Conservation (phyloP, 2,329 filamentous ascomycete species). For the Sarocladiaceae sp. region DNA sequence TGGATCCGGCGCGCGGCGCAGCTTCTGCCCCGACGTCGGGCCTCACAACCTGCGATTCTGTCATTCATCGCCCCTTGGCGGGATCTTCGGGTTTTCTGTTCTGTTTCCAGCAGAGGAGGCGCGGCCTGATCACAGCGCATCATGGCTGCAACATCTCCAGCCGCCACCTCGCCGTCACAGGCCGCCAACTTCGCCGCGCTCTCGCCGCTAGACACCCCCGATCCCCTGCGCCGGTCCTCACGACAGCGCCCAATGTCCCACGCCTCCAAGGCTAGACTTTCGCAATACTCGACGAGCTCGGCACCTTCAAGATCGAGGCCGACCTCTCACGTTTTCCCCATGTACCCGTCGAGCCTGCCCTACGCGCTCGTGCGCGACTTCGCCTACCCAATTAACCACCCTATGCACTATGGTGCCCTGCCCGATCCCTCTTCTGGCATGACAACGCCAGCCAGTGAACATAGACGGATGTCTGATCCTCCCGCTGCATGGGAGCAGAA, state of each 20-base stretch:
- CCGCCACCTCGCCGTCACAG: constrained; percentile 43
- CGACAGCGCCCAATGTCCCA: constrained; percentile 64
- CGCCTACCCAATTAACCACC: constrained; percentile 77
- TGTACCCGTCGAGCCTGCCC: constrained; percentile 76
- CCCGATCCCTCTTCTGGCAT: constrained; percentile 71
- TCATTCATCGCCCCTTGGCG: neutral
- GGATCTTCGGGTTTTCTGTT: neutral
- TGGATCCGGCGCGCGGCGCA: constrained; percentile 5
- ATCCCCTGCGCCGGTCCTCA: constrained; percentile 51
- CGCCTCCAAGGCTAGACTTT: constrained; percentile 73
- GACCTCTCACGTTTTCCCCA: constrained; percentile 71
- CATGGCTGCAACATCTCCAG: constrained; percentile 51
- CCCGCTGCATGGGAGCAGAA: constrained; percentile 67
- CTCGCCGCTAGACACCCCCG: constrained; percentile 52
- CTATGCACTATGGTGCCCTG: constrained; percentile 89
- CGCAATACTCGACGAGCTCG: constrained; percentile 73
- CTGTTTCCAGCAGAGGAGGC: neutral
- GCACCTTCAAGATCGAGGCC: constrained; percentile 67
- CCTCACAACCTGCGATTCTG: neutral
- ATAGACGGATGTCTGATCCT: constrained; percentile 77
- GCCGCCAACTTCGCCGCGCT: constrained; percentile 49
- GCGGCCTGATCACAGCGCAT: constrained; percentile 21
- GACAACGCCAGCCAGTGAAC: constrained; percentile 80
- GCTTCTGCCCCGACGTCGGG: constrained; percentile 4
- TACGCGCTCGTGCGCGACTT: constrained; percentile 96